Conservation (phyloP, 2,329 filamentous ascomycete genomes). For the Neonectria ditissima region DNA sequence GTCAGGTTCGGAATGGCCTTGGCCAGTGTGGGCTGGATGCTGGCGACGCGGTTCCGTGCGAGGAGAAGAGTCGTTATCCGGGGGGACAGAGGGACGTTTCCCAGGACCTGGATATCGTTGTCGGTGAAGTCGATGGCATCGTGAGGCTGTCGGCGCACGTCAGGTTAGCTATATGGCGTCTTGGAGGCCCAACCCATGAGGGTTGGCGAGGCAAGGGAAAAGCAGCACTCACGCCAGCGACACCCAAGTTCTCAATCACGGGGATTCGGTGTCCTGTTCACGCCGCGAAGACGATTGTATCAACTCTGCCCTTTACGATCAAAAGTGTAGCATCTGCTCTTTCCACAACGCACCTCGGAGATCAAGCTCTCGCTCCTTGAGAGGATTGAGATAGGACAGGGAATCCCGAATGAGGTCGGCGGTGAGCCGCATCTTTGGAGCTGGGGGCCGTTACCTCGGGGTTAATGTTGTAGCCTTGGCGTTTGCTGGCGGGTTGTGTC, state of each 20-base stretch:
- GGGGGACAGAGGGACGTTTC: conserved; percentile 92
- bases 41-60: conserved; percentile 86
- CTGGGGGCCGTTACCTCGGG: conserved; percentile 42
- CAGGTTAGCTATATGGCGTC: conserved; percentile 15
- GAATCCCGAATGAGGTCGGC: conserved; percentile 94
- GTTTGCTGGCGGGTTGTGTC: neutral
- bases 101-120: conserved; percentile 91
- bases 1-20: conserved; percentile 84
- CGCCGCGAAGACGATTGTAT: conserved; percentile 69
- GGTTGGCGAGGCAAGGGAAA: conserved; percentile 3
- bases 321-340: conserved; percentile 94
- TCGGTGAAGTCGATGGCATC: conserved; percentile 98
- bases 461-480: conserved; percentile 11
- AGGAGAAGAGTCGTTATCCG: conserved; percentile 89
- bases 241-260: conserved; percentile 96
- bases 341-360: conserved; percentile 97
- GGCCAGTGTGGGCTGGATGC: conserved; percentile 81
- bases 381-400: conserved; percentile 97
- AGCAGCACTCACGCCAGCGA: conserved; percentile 79
- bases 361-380: conserved; percentile 99
- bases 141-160: conserved; percentile 73
- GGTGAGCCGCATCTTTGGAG: conserved; percentile 86
- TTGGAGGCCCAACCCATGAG: neutral
- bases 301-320: conserved; percentile 76
- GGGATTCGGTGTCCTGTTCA: conserved; percentile 96